These are phyloP conservation scores for Calocera cornea DNA, from an alignment of 768 basidiomycete species.

Conservation along the genomic window DNA sequence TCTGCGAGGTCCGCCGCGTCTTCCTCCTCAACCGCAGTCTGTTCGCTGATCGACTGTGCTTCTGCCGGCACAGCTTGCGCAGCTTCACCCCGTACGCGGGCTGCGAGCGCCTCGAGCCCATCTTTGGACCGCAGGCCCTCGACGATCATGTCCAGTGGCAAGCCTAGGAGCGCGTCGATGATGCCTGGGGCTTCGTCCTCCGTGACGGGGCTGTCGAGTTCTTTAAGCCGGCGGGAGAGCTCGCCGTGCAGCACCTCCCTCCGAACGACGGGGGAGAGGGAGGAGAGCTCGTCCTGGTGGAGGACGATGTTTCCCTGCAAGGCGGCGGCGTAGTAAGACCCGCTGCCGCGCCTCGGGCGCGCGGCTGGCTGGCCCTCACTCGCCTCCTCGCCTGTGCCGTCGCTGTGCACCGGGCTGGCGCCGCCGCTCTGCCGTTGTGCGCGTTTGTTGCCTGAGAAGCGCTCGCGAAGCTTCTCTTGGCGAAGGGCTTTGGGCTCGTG, in stretches of 20 bases:
- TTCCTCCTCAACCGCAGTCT: not conserved
- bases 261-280: slow-evolving; percentile 73
- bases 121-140: slow-evolving; percentile 43
- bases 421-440: slow-evolving; percentile 68
- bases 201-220: slow-evolving; percentile 36
- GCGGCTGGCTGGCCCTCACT: slow-evolving; percentile 11
- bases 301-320: slow-evolving; percentile 64
- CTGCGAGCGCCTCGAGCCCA: not conserved
- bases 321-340: slow-evolving; percentile 80
- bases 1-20: not conserved
- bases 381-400: slow-evolving; percentile 51
- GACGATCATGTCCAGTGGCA: slow-evolving; percentile 65
- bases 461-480: slow-evolving; percentile 72
- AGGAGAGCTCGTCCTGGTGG: slow-evolving; percentile 70
- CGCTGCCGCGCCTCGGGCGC: slow-evolving; percentile 61
- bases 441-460: slow-evolving; percentile 51
- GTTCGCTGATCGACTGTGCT: not conserved
- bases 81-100: not conserved
- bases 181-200: slow-evolving; percentile 45
- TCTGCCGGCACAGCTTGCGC: not conserved
- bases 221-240: slow-evolving; percentile 57
- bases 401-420: slow-evolving; percentile 71
- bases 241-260: slow-evolving; percentile 78
- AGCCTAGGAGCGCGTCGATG: slow-evolving; percentile 55
- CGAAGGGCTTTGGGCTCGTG: slow-evolving; percentile 88